Percentiles rank a stretch among this genome's conserved stretches.
These are phyloP conservation scores for Hypsizygus marmoreus DNA, from an alignment of 768 basidiomycete genomes.

Conservation along the genomic window DNA sequence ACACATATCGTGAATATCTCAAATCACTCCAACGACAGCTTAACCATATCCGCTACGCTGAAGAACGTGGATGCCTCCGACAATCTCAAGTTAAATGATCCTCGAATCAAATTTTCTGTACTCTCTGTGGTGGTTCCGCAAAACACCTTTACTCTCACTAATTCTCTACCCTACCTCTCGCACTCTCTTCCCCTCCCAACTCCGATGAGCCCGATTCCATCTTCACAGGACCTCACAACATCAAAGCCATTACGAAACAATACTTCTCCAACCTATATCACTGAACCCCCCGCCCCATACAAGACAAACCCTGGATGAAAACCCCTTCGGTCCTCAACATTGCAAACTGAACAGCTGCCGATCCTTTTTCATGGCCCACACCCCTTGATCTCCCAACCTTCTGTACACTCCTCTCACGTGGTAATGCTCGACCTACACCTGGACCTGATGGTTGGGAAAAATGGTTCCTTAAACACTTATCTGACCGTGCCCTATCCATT, in stretches of 20 bases:
- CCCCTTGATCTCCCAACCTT: not conserved
- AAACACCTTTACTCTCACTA: no score
- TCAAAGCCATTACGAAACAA: not conserved
- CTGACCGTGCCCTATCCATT: not conserved
- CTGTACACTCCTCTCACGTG: not conserved
- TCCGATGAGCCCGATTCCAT: no score
- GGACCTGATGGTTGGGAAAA: slow-evolving; percentile 13
- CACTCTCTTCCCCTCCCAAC: no score
- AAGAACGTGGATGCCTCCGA: no score
- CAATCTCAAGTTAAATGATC: no score
- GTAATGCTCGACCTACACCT: slow-evolving; percentile 2
- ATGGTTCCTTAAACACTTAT: slow-evolving; percentile 10
- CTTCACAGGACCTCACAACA: not conserved
- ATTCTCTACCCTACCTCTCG: no score
- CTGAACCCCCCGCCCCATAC: not conserved
- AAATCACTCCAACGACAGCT: no score
- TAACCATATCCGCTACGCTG: no score
- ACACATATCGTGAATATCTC: no score
- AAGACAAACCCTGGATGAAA: slow-evolving; percentile 2
- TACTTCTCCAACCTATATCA: not conserved
- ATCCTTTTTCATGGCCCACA: slow-evolving; percentile 6
- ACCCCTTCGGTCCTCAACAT: not conserved
- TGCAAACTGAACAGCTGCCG: not conserved
- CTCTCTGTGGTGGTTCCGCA: no score
- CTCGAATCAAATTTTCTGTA: no score